phyloP scores from a whole-genome alignment of 768 basidiomycete genomes.

The Suillus discolor region DNA sequence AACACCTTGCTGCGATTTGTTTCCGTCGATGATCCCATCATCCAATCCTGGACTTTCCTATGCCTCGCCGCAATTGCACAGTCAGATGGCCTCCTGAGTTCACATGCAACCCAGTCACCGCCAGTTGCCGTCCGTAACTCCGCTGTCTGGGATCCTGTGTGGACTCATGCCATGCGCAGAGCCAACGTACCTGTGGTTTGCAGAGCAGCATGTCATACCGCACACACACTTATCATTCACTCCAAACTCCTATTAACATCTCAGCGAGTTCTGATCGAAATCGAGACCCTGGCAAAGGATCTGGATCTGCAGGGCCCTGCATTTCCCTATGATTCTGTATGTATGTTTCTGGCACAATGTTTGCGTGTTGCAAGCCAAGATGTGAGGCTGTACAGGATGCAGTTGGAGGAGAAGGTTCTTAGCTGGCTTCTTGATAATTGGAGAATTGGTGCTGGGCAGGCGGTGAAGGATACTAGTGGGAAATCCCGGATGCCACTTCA shows the following conservation, averaged over 20 bases:
- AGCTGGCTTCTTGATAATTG: slow-evolving; percentile 81
- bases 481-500: slow-evolving; percentile 51
- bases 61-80: slow-evolving; percentile 74
- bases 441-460: slow-evolving; percentile 43
- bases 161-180: slow-evolving; percentile 82
- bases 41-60: slow-evolving; percentile 87
- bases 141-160: slow-evolving; percentile 77
- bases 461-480: slow-evolving; percentile 38
- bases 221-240: slow-evolving; percentile 53
- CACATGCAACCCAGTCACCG: slow-evolving; percentile 7
- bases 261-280: slow-evolving; percentile 65
- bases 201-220: slow-evolving; percentile 78
- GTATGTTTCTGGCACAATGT: slow-evolving; percentile 72
- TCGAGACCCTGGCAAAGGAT: slow-evolving; percentile 79
- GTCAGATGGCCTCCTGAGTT: slow-evolving; percentile 37
- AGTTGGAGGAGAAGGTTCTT: slow-evolving; percentile 84
- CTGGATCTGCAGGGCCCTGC: slow-evolving; percentile 90
- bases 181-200: slow-evolving; percentile 67
- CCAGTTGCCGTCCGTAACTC: slow-evolving; percentile 18
- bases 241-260: slow-evolving; percentile 49
- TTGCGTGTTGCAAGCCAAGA: slow-evolving; percentile 78
- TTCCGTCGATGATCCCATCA: slow-evolving; percentile 57
- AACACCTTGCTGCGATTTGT: slow-evolving; percentile 60
- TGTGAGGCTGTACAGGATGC: slow-evolving; percentile 79
- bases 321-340: slow-evolving; percentile 88